Base-by-base conservation (phyloP, 805 yeast species). In the Pichia kluyveri region DNA sequence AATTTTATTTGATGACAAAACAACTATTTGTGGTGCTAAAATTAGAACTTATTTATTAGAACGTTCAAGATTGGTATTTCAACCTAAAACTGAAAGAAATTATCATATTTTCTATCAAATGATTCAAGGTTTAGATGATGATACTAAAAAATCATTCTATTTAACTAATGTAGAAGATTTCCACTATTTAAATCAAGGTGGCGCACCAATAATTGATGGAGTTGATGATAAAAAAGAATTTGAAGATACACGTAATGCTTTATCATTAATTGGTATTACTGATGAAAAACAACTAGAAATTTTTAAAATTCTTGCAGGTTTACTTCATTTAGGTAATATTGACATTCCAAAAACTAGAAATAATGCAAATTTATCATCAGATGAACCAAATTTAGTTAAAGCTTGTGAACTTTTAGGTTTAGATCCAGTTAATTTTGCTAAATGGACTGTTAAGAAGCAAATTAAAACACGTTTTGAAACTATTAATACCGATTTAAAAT, bases 41-140 rank as follows among this genome's bases (percentile, higher is more conserved):
- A 86, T 93, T 53, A 78, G 97, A 68, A 91, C 98, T 0, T 91
- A 90, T 65, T 70, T 91, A 56, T 76, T 91, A 58, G 99, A 91
- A 68, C 81, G 99, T 56, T 88, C 96, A 37, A 79, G 99, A 65
- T 75, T 91, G 56, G 98, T 91, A 4, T 90, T 87, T 66, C 99
- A 91, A 68, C 97, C 96, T 2, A 62, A 72, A 8, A 69, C 75
- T n/a, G 99, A 91, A 69, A 80, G 99, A 64, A 91, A 91, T 65
- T 91, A 91, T 67, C 98, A 91, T 63, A 88, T 91, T 42, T 91
- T 91, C 62, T 91, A 91, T 67, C 99, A 91, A 68, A 63, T 91
- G 54, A 69, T 90, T 57, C 78, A 80, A 19, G 99, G 98, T 49
- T 69, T 84, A 60, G 63, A 73, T 31, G 71, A 67, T 9, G 79